Evolutionary conservation across 106 monocot species (phyloP), one percentile per base, ranked within the genome.

Genomic region (Phalaenopsis aphrodite): DNA sequence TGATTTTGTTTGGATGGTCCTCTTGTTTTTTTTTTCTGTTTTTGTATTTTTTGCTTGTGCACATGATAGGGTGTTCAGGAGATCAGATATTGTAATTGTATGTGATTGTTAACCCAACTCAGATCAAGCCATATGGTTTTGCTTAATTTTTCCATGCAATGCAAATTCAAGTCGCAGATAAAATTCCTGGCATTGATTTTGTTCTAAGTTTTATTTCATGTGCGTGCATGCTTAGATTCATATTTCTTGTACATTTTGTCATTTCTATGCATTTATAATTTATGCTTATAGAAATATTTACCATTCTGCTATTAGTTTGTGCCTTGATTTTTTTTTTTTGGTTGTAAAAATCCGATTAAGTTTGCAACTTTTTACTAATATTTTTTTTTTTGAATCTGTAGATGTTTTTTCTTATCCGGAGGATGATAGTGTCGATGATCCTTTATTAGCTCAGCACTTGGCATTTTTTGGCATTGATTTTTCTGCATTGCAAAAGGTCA

Each of bases 331-430:
- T 69, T 41, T 69, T 15, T 9, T 39, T 69, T 41, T 69, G 3
- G 36, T 9, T 39, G 39, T 11, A 69, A 69, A 69, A 69, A 69
- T 69, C 36, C 15, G 14, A 37, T 69, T 38, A 14, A 69, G 12
- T 69, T 38, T 39, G 14, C 10, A 39, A 69, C 69, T 37, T 38
- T 37, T 74, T 43, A 17, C 74, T 74, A 61, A 18, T 3, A 45
- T 41, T 55, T 37, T 76, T 88, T 80, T 80, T 83, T 86, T 64
- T 82, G 86, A 78, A 86, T 85, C 80, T 82, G 86, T 94, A 99
- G 98, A 99, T 85, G 94, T 99, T 91, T 99, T 87, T 84, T 99
- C 98, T 39, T 99, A 99, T 78, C 98, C 94, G 38, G 98, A 99
- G 91, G 98, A 99, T 88, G 94, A 92, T 43, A 93, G 87, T 23